Conservation (phyloP, 2,329 filamentous ascomycete species). For the Penicillium polonicum region DNA sequence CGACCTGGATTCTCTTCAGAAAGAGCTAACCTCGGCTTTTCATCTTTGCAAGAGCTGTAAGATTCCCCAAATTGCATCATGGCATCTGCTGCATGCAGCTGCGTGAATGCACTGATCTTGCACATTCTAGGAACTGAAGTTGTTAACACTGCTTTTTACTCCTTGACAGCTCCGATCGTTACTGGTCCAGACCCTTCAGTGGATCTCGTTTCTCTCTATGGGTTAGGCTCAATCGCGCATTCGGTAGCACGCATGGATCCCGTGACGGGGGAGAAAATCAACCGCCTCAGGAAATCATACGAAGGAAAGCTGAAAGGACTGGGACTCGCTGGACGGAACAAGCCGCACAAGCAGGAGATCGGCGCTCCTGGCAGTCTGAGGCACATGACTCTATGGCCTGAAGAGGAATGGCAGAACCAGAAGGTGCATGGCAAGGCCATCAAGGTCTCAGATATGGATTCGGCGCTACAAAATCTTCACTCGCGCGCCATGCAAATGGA, state of each 20-base stretch:
- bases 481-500: conserved; percentile 50
- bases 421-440: conserved; percentile 50
- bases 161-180: conserved; percentile 45
- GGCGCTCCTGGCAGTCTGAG: conserved; percentile 40
- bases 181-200: conserved; percentile 58
- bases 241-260: conserved; percentile 61
- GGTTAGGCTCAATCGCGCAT: conserved; percentile 55
- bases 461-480: conserved; percentile 43
- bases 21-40: conserved; percentile 48
- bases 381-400: conserved; percentile 48
- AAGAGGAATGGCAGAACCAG: conserved; percentile 53
- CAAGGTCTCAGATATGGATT: conserved; percentile 43
- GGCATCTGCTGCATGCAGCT: conserved; percentile 32
- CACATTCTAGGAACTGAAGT: conserved; percentile 32
- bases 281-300: conserved; percentile 59
- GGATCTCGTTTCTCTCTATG: conserved; percentile 60
- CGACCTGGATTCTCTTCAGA: conserved; percentile 45
- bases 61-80: conserved; percentile 44
- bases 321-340: conserved; percentile 49
- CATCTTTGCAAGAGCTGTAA: conserved; percentile 53
- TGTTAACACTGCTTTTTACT: conserved; percentile 44
- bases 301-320: conserved; percentile 52
- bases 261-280: conserved; percentile 63
- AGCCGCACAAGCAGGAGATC: conserved; percentile 47
- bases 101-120: conserved; percentile 28